Evolutionary conservation across 805 yeast genomes (phyloP).

Genomic region (Candida michaelii): DNA sequence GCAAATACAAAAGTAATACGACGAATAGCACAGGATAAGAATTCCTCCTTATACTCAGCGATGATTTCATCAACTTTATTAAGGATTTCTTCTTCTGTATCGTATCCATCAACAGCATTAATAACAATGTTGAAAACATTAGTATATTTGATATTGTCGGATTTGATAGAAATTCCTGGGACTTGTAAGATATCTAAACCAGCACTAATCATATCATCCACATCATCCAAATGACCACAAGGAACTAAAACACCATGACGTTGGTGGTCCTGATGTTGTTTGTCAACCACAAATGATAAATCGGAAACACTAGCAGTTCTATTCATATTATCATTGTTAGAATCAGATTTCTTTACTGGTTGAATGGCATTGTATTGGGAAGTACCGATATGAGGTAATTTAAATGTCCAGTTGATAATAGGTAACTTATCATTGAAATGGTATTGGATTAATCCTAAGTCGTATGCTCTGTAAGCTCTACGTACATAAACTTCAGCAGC

Average conservation of each 20-base stretch:
- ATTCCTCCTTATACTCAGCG: conserved; percentile 66
- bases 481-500: conserved; percentile 96
- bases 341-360: conserved; percentile 32
- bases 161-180: conserved; percentile 13
- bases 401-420: conserved; percentile 84
- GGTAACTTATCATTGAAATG: conserved; percentile 58
- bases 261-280: conserved; percentile 61
- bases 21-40: conserved; percentile 73
- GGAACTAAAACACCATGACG: conserved; percentile 87
- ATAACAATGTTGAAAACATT: conserved; percentile 85
- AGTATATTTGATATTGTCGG: conserved; percentile 35
- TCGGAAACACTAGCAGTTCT: conserved; percentile 94
- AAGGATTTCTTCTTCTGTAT: conserved; percentile 66
- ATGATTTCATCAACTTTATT: conserved; percentile 62
- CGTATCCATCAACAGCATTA: conserved; percentile 70
- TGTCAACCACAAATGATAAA: conserved; percentile 77
- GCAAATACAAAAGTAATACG: conserved; percentile 92
- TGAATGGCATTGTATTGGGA: conserved; percentile 76
- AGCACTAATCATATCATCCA: conserved; percentile 75
- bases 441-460: conserved; percentile 73
- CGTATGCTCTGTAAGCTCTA: conserved; percentile 95
- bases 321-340: conserved; percentile 50
- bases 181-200: conserved; percentile 73
- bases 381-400: conserved; percentile 67
- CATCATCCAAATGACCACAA: conserved; percentile 80